These are phyloP conservation scores for Calocera cornea DNA, from an alignment of 768 basidiomycete species.

Conservation along the genomic window DNA sequence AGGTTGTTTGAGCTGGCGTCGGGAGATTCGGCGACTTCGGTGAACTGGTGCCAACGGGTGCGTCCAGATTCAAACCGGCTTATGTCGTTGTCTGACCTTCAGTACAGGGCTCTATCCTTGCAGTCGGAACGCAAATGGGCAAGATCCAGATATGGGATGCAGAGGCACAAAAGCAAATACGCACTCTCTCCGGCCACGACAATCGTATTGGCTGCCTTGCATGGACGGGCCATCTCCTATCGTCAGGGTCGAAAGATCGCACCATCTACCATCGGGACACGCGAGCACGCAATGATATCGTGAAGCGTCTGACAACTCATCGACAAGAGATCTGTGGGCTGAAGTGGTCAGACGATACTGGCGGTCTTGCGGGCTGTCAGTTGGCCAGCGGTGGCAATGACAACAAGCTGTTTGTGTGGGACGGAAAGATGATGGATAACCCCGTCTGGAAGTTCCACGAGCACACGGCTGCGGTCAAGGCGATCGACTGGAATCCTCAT, in stretches of 20 bases:
- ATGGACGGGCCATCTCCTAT: slow-evolving; percentile 80
- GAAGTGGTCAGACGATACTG: slow-evolving; percentile 60
- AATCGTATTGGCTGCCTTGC: slow-evolving; percentile 88
- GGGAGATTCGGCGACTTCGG: slow-evolving; percentile 64
- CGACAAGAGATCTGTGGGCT: slow-evolving; percentile 93
- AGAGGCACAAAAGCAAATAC: slow-evolving; percentile 50
- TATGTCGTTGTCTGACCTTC: not conserved
- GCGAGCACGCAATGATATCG: slow-evolving; percentile 56
- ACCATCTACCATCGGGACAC: slow-evolving; percentile 88
- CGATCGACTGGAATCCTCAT: slow-evolving; percentile 97
- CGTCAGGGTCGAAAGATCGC: slow-evolving; percentile 83
- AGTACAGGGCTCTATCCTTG: slow-evolving; percentile 61
- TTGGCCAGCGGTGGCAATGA: slow-evolving; percentile 95
- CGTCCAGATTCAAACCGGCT: slow-evolving; percentile 11
- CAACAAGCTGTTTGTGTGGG: slow-evolving; percentile 98
- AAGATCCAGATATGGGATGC: slow-evolving; percentile 91
- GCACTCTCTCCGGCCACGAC: slow-evolving; percentile 76
- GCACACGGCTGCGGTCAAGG: slow-evolving; percentile 93
- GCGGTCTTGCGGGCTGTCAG: slow-evolving; percentile 34
- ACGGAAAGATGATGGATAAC: slow-evolving; percentile 39
- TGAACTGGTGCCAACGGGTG: slow-evolving; percentile 82
- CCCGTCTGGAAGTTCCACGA: slow-evolving; percentile 94
- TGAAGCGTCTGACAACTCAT: slow-evolving; percentile 58
- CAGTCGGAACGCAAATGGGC: slow-evolving; percentile 84
- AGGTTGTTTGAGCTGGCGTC: slow-evolving; percentile 70